These are phyloP conservation scores for Bryoglossum gracile DNA, from an alignment of 495 filamentous ascomycete genomes.

Conservation along the genomic window DNA sequence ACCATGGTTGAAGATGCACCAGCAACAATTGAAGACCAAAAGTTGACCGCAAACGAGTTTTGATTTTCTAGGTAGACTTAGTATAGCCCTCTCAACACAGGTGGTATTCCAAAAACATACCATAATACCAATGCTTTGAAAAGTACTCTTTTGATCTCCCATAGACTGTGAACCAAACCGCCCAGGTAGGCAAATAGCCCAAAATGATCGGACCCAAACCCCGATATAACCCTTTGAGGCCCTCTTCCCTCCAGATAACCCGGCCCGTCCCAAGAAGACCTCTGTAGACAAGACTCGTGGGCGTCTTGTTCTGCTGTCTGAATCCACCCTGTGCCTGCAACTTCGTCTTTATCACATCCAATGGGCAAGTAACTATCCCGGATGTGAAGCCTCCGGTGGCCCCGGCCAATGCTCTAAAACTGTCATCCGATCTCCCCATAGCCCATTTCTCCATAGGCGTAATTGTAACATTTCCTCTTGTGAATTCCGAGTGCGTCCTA, in stretches of 20 bases:
- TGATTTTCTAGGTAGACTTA: conserved; percentile 27
- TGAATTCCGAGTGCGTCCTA: conserved; percentile 5
- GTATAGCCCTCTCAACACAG: not conserved
- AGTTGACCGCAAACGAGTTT: conserved; percentile 34
- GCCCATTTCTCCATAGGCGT: conserved; percentile 52
- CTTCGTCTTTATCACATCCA: conserved; percentile 99
- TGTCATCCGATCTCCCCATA: conserved; percentile 37
- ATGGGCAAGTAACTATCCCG: conserved; percentile 89
- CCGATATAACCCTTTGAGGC: conserved; percentile 84
- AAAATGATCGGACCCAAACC: conserved; percentile 89
- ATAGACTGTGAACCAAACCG: conserved; percentile 94
- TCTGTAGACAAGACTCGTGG: conserved; percentile 55
- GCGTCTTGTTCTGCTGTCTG: conserved; percentile 24
- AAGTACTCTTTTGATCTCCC: conserved; percentile 74
- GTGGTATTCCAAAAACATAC: conserved; percentile 12
- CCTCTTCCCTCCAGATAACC: conserved; percentile 80
- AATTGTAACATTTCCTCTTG: conserved; percentile 29
- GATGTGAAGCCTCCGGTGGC: conserved; percentile 85
- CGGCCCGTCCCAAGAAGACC: conserved; percentile 81
- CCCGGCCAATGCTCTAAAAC: conserved; percentile 64
- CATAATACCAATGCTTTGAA: conserved; percentile 56
- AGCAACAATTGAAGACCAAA: conserved; percentile 76
- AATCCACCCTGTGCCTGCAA: conserved; percentile 91
- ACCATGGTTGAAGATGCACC: conserved; percentile 87
- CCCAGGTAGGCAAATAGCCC: conserved; percentile 96